Percentiles rank a stretch among this genome's conserved stretches.
Evolutionary conservation across 192 early-diverging fungal genomes (phyloP).

Genomic region (Podila minutissima): DNA sequence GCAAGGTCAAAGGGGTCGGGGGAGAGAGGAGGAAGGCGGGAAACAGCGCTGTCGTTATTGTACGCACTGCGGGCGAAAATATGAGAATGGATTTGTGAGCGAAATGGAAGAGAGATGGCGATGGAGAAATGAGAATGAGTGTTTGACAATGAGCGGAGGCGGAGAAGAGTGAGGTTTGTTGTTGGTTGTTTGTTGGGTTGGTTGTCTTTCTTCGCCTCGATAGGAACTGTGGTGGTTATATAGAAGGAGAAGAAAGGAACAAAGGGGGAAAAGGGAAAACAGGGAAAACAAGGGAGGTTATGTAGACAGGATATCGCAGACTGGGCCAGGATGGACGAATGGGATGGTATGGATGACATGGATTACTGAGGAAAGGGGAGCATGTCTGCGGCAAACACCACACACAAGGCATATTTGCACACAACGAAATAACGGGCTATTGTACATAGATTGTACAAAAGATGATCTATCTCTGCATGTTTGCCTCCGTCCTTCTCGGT

Average conservation of each 20-base stretch:
- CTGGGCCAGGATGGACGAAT: no score
- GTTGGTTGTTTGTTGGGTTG: slow-evolving; percentile 2
- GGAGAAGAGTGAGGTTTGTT: background rate
- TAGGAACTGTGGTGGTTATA: background rate
- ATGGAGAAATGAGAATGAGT: background rate
- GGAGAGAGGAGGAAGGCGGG: background rate
- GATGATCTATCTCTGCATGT: no score
- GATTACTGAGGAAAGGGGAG: no score
- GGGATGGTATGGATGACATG: no score
- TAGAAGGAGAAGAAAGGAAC: slow-evolving; percentile 10
- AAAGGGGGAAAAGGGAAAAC: slow-evolving; percentile 26
- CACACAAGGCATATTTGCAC: no score
- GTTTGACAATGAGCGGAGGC: background rate
- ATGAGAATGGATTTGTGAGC: background rate
- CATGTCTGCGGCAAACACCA: no score
- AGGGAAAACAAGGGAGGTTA: background rate
- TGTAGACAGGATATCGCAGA: background rate
- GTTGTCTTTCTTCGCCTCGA: slow-evolving; percentile 30
- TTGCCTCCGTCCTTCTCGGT: no score
- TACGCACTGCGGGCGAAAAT: no score
- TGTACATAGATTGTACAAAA: no score
- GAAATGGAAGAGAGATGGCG: background rate
- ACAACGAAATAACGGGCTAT: no score
- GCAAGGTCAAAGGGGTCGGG: background rate
- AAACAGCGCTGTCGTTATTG: no score